phyloP scores from a whole-genome alignment of 2,329 filamentous ascomycete genomes.

The Phialophora verrucosa region DNA sequence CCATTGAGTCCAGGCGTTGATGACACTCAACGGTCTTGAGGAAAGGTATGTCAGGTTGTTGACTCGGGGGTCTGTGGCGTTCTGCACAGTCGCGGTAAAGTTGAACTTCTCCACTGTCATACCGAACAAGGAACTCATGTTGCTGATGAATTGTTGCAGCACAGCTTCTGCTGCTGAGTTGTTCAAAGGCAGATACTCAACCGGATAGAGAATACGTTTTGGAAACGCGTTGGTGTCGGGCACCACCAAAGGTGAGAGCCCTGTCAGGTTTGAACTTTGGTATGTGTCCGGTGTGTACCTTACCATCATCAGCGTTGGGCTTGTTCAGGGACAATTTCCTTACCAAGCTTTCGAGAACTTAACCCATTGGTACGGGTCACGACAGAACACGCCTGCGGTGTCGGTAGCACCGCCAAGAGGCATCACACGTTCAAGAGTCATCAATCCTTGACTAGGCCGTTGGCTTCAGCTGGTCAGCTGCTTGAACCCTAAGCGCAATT shows the following conservation, averaged over 20 bases:
- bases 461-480: constrained; percentile 7
- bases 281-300: constrained; percentile 21
- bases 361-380: constrained; percentile 40
- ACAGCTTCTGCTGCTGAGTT: constrained; percentile 13
- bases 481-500: not conserved
- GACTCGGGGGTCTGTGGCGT: constrained; percentile 17
- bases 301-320: not conserved
- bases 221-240: constrained; percentile 3
- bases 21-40: constrained; percentile 10
- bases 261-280: constrained; percentile 12
- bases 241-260: constrained; percentile 6
- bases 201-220: constrained; percentile 15
- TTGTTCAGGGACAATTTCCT: not conserved
- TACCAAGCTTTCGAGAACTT: constrained; percentile 21
- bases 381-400: constrained; percentile 52
- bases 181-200: constrained; percentile 19
- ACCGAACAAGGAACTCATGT: constrained; percentile 8
- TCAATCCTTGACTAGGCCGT: constrained; percentile 50
- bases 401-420: constrained; percentile 53
- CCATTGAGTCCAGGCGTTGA: constrained; percentile 25
- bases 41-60: constrained; percentile 14
- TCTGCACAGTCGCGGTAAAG: constrained; percentile 11
- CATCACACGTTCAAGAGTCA: constrained; percentile 51
- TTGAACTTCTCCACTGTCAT: constrained; percentile 20
- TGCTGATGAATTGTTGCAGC: constrained; percentile 11